Base-by-base conservation (phyloP, 139 green algal genomes). In the Picochlorum sp. region DNA sequence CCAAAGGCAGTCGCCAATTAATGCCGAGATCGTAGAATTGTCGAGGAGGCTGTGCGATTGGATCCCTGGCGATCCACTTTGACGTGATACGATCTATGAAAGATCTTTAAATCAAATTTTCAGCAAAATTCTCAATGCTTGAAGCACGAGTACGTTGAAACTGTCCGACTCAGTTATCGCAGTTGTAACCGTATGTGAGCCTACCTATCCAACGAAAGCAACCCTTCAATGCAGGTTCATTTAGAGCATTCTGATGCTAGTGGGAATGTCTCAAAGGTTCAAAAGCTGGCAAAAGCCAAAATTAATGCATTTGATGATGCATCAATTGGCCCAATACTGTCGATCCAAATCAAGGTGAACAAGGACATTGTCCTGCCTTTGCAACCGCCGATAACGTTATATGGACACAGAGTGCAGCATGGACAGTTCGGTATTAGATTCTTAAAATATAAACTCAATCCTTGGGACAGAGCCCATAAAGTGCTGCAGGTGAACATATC, bases 391-490 rank as follows among this genome's bases (percentile, higher is more conserved):
- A 43, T 67, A n/a, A 57, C 39, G 30, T 43, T 74, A 45, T 74
- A 74, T 24, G 53, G 40, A 18, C 33, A 22, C 7, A n/a, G 67
- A 16, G 50, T 69, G 31, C 14, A 37, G 9, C 50, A 62, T 51
- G 67, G 67, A 5, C 67, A 63, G 43, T 53, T 74, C 12, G 67
- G 67, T 44, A 52, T 74, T 6, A 63, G 57, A 53, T 74, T 74
- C 51, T 33, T 68, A 43, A 31, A 47, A 22, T 63, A 70, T 26
- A 68, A 68, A 54, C 22, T 35, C 8, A 59, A 69, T 33, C 37
- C 31, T 9, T 68, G 57, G 57, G 65, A 73, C 50, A 57, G 49
- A 24, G 65, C 30, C 40, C 33, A 33, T n/a, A 44, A 51, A 53
- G 26, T 26, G 30, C n/a, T 64, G 36, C 57, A 64, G 57, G 36